Evolutionary conservation across 306 rosid genomes (phyloP).

Genomic region (Trifolium pratense): DNA sequence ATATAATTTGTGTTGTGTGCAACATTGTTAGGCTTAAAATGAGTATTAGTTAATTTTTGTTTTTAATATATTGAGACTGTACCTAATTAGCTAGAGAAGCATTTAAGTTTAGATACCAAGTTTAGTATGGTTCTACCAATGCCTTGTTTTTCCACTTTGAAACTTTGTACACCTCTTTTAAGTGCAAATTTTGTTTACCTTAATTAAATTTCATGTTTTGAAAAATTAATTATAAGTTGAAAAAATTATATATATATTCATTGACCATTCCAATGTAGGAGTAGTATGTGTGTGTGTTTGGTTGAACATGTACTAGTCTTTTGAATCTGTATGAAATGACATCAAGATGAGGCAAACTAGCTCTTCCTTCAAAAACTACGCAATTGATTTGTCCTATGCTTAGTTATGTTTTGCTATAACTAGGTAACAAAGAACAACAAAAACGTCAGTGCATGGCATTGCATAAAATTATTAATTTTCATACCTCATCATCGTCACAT

Average conservation of each 20-base stretch:
- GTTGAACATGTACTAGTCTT: constrained; percentile 34
- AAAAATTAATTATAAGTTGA: neutral
- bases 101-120: constrained; percentile 31
- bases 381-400: constrained; percentile 44
- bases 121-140: constrained; percentile 37
- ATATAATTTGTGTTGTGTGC: neutral
- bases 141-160: constrained; percentile 45
- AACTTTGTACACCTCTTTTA: constrained; percentile 60
- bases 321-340: constrained; percentile 44
- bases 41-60: neutral
- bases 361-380: constrained; percentile 42
- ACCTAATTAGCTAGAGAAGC: constrained; percentile 24
- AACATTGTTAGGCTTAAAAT: constrained; percentile 11
- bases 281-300: neutral
- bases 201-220: constrained; percentile 8
- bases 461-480: constrained; percentile 17
- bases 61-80: no score
- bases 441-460: constrained; percentile 50
- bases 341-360: constrained; percentile 38
- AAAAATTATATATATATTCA: neutral
- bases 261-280: constrained; percentile 41
- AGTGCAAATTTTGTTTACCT: constrained; percentile 51
- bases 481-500: constrained; percentile 25
- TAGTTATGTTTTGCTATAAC: constrained; percentile 36
- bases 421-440: constrained; percentile 36